A percentile compares a stretch with the other conserved stretches of the same genome.
Evolutionary conservation across 495 filamentous ascomycete genomes (phyloP).

Genomic region (Neurospora sublineolata): DNA sequence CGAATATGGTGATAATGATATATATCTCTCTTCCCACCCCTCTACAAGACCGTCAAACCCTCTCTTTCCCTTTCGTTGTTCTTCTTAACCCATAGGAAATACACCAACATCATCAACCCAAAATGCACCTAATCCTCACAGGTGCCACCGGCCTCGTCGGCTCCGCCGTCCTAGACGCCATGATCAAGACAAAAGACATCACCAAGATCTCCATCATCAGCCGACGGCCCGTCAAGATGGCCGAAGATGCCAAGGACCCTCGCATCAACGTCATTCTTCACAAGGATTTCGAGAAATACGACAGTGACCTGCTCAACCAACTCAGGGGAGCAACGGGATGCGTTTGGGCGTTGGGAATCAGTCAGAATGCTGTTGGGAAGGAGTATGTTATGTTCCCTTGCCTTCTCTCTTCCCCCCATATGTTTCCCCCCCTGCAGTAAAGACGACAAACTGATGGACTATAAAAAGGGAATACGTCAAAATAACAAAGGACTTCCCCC

Average conservation of each 20-base stretch:
- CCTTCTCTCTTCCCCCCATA: neutral
- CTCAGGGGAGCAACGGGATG: conserved; percentile 52
- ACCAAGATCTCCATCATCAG: conserved; percentile 55
- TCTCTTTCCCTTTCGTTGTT: neutral
- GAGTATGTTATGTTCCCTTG: conserved; percentile 35
- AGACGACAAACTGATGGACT: neutral
- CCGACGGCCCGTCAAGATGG: conserved; percentile 52
- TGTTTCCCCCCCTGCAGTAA: neutral
- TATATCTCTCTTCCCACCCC: neutral
- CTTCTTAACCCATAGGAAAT: neutral
- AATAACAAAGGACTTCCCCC: conserved; percentile 53
- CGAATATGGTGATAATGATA: neutral
- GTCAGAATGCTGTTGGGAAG: conserved; percentile 44
- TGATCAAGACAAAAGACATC: conserved; percentile 45
- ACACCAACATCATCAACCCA: neutral
- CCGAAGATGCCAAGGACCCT: conserved; percentile 44
- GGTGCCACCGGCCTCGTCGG: conserved; percentile 66
- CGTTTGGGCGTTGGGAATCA: conserved; percentile 62
- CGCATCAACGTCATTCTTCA: conserved; percentile 54
- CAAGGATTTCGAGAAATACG: conserved; percentile 50
- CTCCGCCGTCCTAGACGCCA: conserved; percentile 49
- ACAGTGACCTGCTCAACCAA: conserved; percentile 41
- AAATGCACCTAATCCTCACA: conserved; percentile 64
- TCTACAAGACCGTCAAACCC: neutral
- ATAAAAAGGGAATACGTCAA: conserved; percentile 47